Conservation (phyloP, 164 flowering plant species). For the Cinnamomum micranthum region DNA sequence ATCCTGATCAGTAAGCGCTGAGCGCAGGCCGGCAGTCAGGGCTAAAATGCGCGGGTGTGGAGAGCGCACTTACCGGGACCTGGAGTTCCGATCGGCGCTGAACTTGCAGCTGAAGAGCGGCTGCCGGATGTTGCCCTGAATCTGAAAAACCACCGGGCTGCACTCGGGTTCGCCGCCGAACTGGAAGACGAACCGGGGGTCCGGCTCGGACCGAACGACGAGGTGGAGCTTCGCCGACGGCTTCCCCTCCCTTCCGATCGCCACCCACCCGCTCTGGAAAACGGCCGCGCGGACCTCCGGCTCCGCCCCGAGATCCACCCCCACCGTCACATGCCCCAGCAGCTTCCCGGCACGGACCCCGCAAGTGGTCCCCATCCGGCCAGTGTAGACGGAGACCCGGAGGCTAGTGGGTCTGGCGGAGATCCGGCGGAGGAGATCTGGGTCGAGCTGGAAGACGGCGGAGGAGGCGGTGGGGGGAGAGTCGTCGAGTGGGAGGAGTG, state of each 20-base stretch:
- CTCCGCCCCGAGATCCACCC: slow-evolving; percentile 29
- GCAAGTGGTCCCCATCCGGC: slow-evolving; percentile 60
- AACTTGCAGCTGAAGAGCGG: slow-evolving; percentile 98
- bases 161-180: slow-evolving; percentile 97
- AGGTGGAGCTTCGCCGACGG: slow-evolving; percentile 53
- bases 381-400: slow-evolving; percentile 53
- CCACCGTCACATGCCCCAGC: slow-evolving; percentile 50
- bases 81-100: slow-evolving; percentile 70
- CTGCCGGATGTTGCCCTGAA: slow-evolving; percentile 75
- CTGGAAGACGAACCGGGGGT: slow-evolving; percentile 88
- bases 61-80: slow-evolving; percentile 46
- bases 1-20: too few species aligned
- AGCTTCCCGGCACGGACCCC: slow-evolving; percentile 53
- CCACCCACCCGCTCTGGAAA: slow-evolving; percentile 77
- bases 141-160: slow-evolving; percentile 90
- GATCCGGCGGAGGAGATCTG: slow-evolving; percentile 48
- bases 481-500: slow-evolving; percentile 57
- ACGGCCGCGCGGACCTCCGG: slow-evolving; percentile 35
- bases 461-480: slow-evolving; percentile 33
- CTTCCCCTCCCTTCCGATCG: slow-evolving; percentile 40
- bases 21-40: background rate
- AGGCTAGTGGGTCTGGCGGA: slow-evolving; percentile 43
- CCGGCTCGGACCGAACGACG: slow-evolving; percentile 78
- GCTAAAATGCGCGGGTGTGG: background rate
- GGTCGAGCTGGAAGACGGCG: slow-evolving; percentile 63